phyloP scores from a whole-genome alignment of 2,329 filamentous ascomycete genomes.

The Cladosporium cucumerinum region DNA sequence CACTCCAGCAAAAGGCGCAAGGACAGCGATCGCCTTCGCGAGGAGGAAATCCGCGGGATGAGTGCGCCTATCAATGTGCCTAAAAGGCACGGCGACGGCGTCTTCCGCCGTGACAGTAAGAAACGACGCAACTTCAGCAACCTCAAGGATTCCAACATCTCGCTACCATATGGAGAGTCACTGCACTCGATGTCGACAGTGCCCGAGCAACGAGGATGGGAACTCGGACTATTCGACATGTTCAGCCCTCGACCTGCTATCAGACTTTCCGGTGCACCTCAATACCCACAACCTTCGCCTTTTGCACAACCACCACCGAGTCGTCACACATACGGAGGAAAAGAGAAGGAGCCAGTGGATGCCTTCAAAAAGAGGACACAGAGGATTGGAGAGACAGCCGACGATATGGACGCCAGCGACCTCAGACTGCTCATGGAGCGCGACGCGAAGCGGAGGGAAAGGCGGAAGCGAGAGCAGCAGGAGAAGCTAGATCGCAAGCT shows the following conservation, averaged over 20 bases:
- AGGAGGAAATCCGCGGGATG: conserved; percentile 87
- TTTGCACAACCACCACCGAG: conserved; percentile 11
- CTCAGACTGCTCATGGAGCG: conserved; percentile 86
- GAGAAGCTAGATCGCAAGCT: conserved; percentile 65
- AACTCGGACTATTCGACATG: conserved; percentile 74
- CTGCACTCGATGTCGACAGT: conserved; percentile 73
- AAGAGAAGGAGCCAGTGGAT: conserved; percentile 35
- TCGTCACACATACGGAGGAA: conserved; percentile 16
- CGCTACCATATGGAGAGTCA: conserved; percentile 69
- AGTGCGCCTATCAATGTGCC: conserved; percentile 62
- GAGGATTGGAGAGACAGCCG: conserved; percentile 66
- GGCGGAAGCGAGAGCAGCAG: conserved; percentile 65
- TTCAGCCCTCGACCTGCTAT: conserved; percentile 82
- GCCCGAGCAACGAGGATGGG: conserved; percentile 73
- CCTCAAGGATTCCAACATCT: conserved; percentile 60
- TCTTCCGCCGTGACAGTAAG: conserved; percentile 64
- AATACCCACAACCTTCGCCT: conserved; percentile 47
- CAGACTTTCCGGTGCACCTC: conserved; percentile 65
- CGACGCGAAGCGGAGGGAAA: conserved; percentile 75
- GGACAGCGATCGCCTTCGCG: conserved; percentile 70
- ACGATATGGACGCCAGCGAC: conserved; percentile 79
- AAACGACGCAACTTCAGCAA: conserved; percentile 61
- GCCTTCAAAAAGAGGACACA: conserved; percentile 36
- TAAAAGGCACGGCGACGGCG: conserved; percentile 46
- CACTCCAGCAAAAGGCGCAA: conserved; percentile 72